phyloP scores from a whole-genome alignment of 192 early-diverging fungal genomes.

The Cetraspora pellucida region DNA sequence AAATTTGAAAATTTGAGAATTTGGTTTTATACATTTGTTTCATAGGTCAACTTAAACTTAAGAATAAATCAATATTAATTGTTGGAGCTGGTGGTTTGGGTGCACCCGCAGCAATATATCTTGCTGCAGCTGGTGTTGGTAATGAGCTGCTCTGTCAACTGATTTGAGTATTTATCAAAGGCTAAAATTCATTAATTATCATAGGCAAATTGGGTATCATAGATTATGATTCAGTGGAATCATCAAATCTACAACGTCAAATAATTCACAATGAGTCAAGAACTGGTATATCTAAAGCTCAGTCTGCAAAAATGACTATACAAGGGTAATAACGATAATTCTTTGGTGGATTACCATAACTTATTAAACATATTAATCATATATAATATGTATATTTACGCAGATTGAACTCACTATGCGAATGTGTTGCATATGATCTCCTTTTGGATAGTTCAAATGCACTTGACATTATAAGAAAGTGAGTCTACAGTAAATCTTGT shows the following conservation, averaged over 20 bases:
- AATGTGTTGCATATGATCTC: constrained; percentile 65
- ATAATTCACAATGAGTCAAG: constrained; percentile 83
- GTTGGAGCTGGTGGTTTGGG: constrained; percentile 97
- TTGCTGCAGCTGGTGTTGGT: constrained; percentile 88
- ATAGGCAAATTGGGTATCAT: constrained; percentile 75
- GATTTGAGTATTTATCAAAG: background rate
- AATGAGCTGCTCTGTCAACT: background rate
- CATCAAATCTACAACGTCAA: constrained; percentile 93
- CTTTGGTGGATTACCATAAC: background rate
- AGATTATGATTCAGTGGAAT: constrained; percentile 90
- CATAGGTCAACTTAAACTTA: constrained; percentile 75
- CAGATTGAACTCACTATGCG: constrained; percentile 70
- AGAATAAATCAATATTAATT: constrained; percentile 75
- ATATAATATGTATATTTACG: background rate
- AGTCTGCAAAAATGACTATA: constrained; percentile 71
- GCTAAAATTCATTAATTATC: background rate
- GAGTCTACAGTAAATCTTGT: background rate
- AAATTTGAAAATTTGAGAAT: background rate
- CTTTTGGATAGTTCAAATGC: constrained; percentile 86
- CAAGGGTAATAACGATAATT: constrained; percentile 35
- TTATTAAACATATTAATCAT: too few relatives aligned
- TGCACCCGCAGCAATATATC: constrained; percentile 82
- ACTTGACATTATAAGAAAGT: constrained; percentile 62
- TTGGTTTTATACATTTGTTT: background rate
- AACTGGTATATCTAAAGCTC: constrained; percentile 70